Evolutionary conservation across 2,329 filamentous ascomycete genomes (phyloP).

Genomic region (Talaromyces rugulosus): DNA sequence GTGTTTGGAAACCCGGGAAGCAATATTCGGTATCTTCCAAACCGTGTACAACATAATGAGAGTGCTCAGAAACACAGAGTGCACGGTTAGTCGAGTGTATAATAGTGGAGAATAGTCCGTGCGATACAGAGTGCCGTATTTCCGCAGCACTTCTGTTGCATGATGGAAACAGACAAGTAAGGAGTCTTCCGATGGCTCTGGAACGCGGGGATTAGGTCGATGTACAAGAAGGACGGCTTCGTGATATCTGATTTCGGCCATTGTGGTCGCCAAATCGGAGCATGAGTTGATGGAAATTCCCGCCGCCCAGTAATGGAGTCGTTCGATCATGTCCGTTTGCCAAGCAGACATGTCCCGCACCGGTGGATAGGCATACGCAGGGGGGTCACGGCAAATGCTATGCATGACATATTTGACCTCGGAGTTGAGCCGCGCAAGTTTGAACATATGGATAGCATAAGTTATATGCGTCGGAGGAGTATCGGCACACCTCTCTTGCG

Average conservation of each 20-base stretch:
- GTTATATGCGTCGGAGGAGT: slow-evolving; percentile 29
- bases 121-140: slow-evolving; percentile 43
- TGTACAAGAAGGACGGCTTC: slow-evolving; percentile 48
- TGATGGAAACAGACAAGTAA: slow-evolving; percentile 43
- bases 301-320: slow-evolving; percentile 39
- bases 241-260: slow-evolving; percentile 42
- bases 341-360: slow-evolving; percentile 44
- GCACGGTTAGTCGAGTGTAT: slow-evolving; percentile 48
- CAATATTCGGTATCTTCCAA: slow-evolving; percentile 43
- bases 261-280: background rate
- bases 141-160: slow-evolving; percentile 37
- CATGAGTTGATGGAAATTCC: slow-evolving; percentile 28
- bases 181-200: slow-evolving; percentile 40
- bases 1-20: slow-evolving; percentile 26
- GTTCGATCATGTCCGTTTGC: slow-evolving; percentile 41
- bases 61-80: slow-evolving; percentile 46
- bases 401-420: slow-evolving; percentile 57
- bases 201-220: slow-evolving; percentile 51
- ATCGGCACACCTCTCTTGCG: slow-evolving; percentile 15
- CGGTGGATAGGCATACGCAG: slow-evolving; percentile 47
- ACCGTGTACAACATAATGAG: slow-evolving; percentile 52
- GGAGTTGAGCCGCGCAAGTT: slow-evolving; percentile 44
- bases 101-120: slow-evolving; percentile 36
- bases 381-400: slow-evolving; percentile 46
- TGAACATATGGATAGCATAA: slow-evolving; percentile 48